Percentiles rank a stretch among this genome's conserved stretches.
Conservation (phyloP, 208 protist genomes). For the Trypanosoma lewisi region DNA sequence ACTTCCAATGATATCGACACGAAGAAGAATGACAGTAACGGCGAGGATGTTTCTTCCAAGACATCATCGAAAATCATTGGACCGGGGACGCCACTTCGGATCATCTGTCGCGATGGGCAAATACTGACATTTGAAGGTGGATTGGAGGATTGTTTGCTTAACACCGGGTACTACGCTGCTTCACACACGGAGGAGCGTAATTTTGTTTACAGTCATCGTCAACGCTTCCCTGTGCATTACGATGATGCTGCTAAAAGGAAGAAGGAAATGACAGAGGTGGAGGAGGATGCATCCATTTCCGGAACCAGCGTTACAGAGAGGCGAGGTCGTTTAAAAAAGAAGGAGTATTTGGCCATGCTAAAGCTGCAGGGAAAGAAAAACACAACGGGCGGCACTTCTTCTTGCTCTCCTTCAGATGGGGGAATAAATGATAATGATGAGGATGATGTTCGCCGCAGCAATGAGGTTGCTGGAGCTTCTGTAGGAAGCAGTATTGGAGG, state of each 20-base stretch:
- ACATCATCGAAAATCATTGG: slow-evolving; percentile 37
- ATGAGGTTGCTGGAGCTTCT: slow-evolving; percentile 37
- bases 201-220: slow-evolving; percentile 52
- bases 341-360: slow-evolving; percentile 71
- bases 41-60: neutral
- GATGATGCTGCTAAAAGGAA: neutral
- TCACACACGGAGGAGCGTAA: slow-evolving; percentile 61
- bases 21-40: neutral
- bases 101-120: slow-evolving; percentile 47
- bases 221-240: slow-evolving; percentile 40
- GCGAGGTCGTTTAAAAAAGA: slow-evolving; percentile 66
- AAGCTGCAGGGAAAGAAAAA: slow-evolving; percentile 41
- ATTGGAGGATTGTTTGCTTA: slow-evolving; percentile 85
- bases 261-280: neutral
- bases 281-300: neutral
- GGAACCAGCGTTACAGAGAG: slow-evolving; percentile 21
- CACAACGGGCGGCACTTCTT: slow-evolving; percentile 33
- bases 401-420: slow-evolving; percentile 5
- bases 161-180: slow-evolving; percentile 84
- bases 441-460: slow-evolving; percentile 14
- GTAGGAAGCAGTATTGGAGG: slow-evolving; percentile 85
- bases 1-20: neutral
- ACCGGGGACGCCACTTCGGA: slow-evolving; percentile 52
- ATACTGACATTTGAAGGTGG: slow-evolving; percentile 67
- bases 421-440: neutral